Base-by-base conservation (phyloP, 2,329 filamentous ascomycete species). In the Aureobasidium sp. region DNA sequence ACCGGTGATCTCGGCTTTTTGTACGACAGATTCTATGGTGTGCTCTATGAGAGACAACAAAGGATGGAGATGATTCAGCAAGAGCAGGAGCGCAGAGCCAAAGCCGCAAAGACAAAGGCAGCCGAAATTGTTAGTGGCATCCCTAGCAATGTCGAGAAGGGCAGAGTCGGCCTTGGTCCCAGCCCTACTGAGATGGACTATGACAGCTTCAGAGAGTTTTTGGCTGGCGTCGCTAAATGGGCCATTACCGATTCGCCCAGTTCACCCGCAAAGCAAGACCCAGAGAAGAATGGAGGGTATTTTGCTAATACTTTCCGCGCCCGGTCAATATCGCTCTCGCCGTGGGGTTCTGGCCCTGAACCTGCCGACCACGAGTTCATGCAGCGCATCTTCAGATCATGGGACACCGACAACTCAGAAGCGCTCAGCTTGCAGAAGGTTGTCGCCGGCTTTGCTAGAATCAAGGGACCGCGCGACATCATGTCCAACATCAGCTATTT, bases 401-500 rank as follows among this genome's bases (percentile, higher is more conserved):
- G 93, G 93, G 89, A 96, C 65, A 79, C 81, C 4, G 86, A 90
- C 57, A 81, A 81, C 49, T 83, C 79, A 25, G 85, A 84, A n/a
- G 83, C 85, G 1, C 71, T 98, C 58, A 94, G 84, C 16, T 73
- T 98, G 45, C 90, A 95, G 64, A 88, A 97, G 61, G 89, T 98
- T 2, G 93, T 97, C 4, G 86, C 85, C 16, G 93, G 93, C 0
- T 75, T 98, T 40, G 90, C 91, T 2, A 83, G 87, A 12, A 88
- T 98, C 64, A 97, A 95, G 68, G 91, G 93, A 7, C 90, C 86
- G 53, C 84, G 85, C 41, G 93, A 98, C 68, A 96, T 98, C 60
- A 96, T 98, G 91, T 88, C 88, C 25, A 93, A 88, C 55, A 97
- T 98, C 64, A 93, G 84, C 56, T 97, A 97, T 70, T 97, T 98